Conservation (phyloP, 2,329 filamentous ascomycete genomes). For the Talaromyces sp. region DNA sequence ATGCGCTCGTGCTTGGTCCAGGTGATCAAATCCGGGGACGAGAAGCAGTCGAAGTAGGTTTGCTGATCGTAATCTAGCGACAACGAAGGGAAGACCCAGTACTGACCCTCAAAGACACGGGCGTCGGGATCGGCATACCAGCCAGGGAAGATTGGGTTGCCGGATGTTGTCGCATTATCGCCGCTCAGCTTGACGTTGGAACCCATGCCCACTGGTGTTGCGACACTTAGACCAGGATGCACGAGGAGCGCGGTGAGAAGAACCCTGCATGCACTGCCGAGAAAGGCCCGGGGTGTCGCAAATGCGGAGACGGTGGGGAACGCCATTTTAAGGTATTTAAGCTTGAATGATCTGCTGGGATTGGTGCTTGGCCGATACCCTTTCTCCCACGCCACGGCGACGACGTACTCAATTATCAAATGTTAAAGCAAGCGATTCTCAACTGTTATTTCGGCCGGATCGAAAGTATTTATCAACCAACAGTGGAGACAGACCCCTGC, state of each 20-base stretch:
- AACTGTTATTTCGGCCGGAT: background rate
- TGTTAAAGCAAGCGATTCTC: background rate
- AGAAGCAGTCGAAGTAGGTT: conserved; percentile 50
- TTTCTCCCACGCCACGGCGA: background rate
- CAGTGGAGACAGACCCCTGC: background rate
- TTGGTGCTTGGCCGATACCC: background rate
- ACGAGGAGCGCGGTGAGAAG: background rate
- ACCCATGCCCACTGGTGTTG: background rate
- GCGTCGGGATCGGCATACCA: conserved; percentile 52
- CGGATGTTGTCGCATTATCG: conserved; percentile 5
- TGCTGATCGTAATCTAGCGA: conserved; percentile 44
- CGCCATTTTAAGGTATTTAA: background rate
- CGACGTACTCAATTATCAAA: background rate
- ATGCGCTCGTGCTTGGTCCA: conserved; percentile 48
- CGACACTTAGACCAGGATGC: background rate
- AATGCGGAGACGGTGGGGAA: conserved; percentile 11
- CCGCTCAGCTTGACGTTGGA: background rate
- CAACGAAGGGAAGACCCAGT: conserved; percentile 49
- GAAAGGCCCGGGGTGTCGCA: background rate
- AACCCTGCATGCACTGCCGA: background rate
- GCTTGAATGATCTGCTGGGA: background rate
- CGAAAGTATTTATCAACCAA: background rate
- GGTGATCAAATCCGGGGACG: conserved; percentile 44
- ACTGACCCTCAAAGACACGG: conserved; percentile 42
- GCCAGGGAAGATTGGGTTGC: conserved; percentile 45